Evolutionary conservation across 1,139 yeast genomes (phyloP).

Genomic region (Blastobotrys apis): DNA sequence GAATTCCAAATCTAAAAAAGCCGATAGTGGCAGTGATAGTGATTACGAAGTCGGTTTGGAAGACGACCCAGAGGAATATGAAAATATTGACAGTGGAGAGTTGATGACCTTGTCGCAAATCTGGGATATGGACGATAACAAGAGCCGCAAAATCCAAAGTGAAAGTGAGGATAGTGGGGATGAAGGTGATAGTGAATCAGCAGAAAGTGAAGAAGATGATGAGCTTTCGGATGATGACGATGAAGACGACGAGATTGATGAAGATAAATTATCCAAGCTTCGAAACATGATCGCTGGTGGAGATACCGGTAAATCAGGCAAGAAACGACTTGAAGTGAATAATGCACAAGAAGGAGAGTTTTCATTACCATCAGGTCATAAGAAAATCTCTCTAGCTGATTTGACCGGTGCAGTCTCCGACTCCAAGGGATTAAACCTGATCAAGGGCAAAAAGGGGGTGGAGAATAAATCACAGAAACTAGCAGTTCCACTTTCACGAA

Average conservation of each 20-base stretch:
- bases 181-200: slow-evolving; percentile 31
- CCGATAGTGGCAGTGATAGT: slow-evolving; percentile 17
- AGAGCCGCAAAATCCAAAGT: slow-evolving; percentile 16
- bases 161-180: slow-evolving; percentile 45
- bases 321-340: slow-evolving; percentile 46
- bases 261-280: slow-evolving; percentile 24
- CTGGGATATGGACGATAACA: slow-evolving; percentile 75
- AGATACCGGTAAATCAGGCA: slow-evolving; percentile 20
- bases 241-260: slow-evolving; percentile 30
- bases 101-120: slow-evolving; percentile 75
- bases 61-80: slow-evolving; percentile 38
- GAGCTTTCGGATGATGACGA: slow-evolving; percentile 27
- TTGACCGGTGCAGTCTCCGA: slow-evolving; percentile 64
- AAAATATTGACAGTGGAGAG: slow-evolving; percentile 65
- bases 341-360: slow-evolving; percentile 67
- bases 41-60: slow-evolving; percentile 26
- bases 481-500: slow-evolving; percentile 76
- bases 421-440: slow-evolving; percentile 24
- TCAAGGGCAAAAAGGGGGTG: slow-evolving; percentile 16
- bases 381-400: slow-evolving; percentile 63
- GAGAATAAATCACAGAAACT: slow-evolving; percentile 44
- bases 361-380: slow-evolving; percentile 56
- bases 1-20: slow-evolving; percentile 4
- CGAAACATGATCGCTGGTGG: slow-evolving; percentile 25
- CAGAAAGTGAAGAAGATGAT: slow-evolving; percentile 29